A percentile compares a stretch with the other conserved stretches of the same genome.
Evolutionary conservation across 495 filamentous ascomycete genomes (phyloP).

Genomic region (Neurospora discreta): DNA sequence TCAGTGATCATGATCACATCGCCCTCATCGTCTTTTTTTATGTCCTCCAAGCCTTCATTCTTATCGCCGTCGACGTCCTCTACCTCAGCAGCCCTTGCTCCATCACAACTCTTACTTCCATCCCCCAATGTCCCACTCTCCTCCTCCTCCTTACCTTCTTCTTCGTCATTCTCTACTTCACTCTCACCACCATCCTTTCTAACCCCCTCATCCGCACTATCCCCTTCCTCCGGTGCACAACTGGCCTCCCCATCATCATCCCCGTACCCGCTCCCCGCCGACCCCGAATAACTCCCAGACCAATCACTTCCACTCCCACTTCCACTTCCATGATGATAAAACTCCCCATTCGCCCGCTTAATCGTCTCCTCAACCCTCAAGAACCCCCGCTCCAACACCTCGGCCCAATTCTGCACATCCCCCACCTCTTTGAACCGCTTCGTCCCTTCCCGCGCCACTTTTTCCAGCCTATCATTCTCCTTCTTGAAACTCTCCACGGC

Average conservation of each 20-base stretch:
- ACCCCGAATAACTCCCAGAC: constrained; percentile 8
- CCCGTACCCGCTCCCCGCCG: constrained; percentile 8
- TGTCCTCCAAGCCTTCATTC: background rate
- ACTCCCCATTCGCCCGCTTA: constrained; percentile 44
- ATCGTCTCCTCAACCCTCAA: constrained; percentile 80
- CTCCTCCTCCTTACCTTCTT: background rate
- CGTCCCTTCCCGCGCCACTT: constrained; percentile 55
- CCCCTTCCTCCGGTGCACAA: background rate
- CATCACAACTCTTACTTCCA: background rate
- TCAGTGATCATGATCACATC: constrained; percentile 8
- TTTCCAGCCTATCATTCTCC: constrained; percentile 61
- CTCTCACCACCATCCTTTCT: background rate
- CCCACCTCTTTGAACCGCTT: constrained; percentile 82
- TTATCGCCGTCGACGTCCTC: background rate
- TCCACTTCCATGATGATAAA: too few relatives aligned
- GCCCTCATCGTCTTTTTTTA: constrained; percentile 2
- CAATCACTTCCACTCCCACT: constrained; percentile 5
- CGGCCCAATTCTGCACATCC: constrained; percentile 96
- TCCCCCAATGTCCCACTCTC: background rate
- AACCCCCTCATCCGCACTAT: constrained; percentile 1
- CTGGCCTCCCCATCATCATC: background rate
- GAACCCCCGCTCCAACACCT: constrained; percentile 88
- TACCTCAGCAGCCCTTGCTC: background rate
- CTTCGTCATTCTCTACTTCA: background rate
- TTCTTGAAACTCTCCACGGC: constrained; percentile 54